Evolutionary conservation across 768 basidiomycete species (phyloP).

Genomic region (Serendipita vermifera): DNA sequence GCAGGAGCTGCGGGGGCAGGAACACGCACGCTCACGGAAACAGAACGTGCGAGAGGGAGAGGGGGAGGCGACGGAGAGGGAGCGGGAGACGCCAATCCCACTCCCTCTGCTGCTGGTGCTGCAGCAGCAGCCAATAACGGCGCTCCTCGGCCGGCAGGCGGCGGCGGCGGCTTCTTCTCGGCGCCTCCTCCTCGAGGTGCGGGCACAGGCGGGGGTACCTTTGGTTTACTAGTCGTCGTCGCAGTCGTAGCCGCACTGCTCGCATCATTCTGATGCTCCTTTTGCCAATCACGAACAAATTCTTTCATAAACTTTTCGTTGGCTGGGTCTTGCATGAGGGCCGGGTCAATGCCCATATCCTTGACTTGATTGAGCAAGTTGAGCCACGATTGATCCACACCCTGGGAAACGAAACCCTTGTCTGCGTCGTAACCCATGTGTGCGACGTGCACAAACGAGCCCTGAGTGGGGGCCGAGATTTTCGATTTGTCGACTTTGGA

Average conservation of each 20-base stretch:
- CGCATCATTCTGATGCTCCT: slow-evolving; percentile 15
- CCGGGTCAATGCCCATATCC: slow-evolving; percentile 48
- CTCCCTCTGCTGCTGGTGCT: slow-evolving; percentile 36
- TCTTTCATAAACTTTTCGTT: slow-evolving; percentile 85
- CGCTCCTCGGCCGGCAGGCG: slow-evolving; percentile 24
- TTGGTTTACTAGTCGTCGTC: slow-evolving; percentile 21
- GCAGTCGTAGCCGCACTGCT: slow-evolving; percentile 18
- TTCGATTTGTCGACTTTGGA: slow-evolving; percentile 81
- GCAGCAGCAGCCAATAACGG: slow-evolving; percentile 19
- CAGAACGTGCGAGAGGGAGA: slow-evolving; percentile 27
- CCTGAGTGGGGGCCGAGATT: slow-evolving; percentile 69
- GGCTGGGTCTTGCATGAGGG: slow-evolving; percentile 41
- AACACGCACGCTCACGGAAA: no score
- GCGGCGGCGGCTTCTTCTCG: slow-evolving; percentile 28
- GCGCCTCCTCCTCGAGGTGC: slow-evolving; percentile 26
- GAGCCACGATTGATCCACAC: slow-evolving; percentile 86
- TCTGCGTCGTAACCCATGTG: slow-evolving; percentile 92
- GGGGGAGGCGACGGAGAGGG: slow-evolving; percentile 32
- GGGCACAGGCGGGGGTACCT: slow-evolving; percentile 25
- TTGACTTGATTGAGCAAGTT: slow-evolving; percentile 55
- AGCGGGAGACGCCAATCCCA: slow-evolving; percentile 25
- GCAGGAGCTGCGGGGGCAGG: slow-evolving; percentile 26
- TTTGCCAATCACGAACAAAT: slow-evolving; percentile 47
- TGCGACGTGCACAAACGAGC: slow-evolving; percentile 78
- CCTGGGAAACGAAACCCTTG: slow-evolving; percentile 70